These are phyloP conservation scores for Skeletonema marinoi DNA, from an alignment of 108 stramenopile genomes.

Conservation along the genomic window DNA sequence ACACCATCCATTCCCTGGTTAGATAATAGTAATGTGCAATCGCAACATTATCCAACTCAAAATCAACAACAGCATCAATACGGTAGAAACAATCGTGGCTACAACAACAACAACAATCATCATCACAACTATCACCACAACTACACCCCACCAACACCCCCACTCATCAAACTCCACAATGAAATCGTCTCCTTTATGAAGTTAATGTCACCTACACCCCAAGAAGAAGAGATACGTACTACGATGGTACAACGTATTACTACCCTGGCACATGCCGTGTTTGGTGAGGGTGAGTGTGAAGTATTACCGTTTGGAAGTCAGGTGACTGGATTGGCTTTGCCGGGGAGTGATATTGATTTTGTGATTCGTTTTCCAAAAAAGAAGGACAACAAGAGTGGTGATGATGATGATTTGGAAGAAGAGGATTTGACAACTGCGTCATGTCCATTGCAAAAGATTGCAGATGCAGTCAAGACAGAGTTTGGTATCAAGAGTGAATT, in stretches of 20 bases:
- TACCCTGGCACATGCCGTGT: conserved; percentile 43
- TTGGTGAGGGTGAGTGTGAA: conserved; percentile 33
- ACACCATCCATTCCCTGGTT: conserved; percentile 9
- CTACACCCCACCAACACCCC: conserved; percentile 34
- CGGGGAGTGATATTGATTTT: conserved; percentile 88
- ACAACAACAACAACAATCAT: conserved; percentile 15
- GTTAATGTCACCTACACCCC: conserved; percentile 79
- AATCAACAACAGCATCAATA: conserved; percentile 8
- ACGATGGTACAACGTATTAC: conserved; percentile 57
- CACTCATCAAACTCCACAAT: conserved; percentile 89
- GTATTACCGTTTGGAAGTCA: conserved; percentile 94
- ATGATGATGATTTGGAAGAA: conserved; percentile 7
- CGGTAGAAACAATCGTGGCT: conserved; percentile 15
- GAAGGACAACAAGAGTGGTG: conserved; percentile 9
- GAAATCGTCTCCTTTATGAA: conserved; percentile 93
- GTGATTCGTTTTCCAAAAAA: conserved; percentile 51
- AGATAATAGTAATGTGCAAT: background rate
- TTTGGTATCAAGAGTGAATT: conserved; percentile 45
- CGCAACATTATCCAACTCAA: background rate
- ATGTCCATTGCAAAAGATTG: conserved; percentile 62
- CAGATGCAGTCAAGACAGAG: conserved; percentile 55
- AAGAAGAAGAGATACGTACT: conserved; percentile 67
- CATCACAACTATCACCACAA: conserved; percentile 35
- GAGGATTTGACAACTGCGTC: background rate
- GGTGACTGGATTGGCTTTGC: conserved; percentile 85